A percentile compares a stretch with the other conserved stretches of the same genome.
These are phyloP conservation scores for Erysiphe neolycopersici DNA, from an alignment of 2,329 filamentous ascomycete genomes.

Conservation along the genomic window DNA sequence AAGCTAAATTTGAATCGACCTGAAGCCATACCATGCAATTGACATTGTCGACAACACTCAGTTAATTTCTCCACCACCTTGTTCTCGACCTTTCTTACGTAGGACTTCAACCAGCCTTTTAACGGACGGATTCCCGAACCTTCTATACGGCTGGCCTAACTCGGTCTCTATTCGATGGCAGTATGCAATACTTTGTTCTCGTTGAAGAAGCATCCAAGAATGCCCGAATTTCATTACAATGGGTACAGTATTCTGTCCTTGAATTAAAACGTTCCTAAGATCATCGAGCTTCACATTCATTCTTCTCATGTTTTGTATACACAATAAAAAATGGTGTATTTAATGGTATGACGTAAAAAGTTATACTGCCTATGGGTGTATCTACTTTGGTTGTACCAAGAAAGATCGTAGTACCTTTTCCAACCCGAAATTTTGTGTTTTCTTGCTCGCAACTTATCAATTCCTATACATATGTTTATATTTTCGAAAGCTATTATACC, in stretches of 20 bases:
- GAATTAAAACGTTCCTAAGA: not conserved
- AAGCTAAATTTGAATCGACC: slow-evolving; percentile 1
- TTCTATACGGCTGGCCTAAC: not conserved
- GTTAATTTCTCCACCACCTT: not conserved
- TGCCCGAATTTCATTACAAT: not conserved
- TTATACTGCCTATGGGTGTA: not conserved
- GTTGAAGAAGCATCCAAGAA: not conserved
- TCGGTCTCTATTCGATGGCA: not conserved
- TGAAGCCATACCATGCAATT: not conserved
- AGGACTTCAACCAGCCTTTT: not conserved
- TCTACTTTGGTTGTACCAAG: not conserved
- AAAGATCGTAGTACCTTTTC: not conserved
- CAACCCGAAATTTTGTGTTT: not conserved
- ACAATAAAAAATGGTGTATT: not conserved
- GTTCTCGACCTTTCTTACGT: not conserved
- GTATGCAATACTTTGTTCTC: not conserved
- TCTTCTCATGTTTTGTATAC: not conserved
- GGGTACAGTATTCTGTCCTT: not conserved
- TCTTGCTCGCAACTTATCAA: not conserved
- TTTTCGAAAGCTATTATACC: not conserved
- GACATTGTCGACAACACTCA: not conserved
- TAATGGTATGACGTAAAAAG: not conserved
- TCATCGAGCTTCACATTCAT: not conserved
- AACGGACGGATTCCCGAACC: not conserved
- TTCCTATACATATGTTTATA: not conserved